Conservation (phyloP, 2,329 filamentous ascomycete species). For the Claviceps sp. region DNA sequence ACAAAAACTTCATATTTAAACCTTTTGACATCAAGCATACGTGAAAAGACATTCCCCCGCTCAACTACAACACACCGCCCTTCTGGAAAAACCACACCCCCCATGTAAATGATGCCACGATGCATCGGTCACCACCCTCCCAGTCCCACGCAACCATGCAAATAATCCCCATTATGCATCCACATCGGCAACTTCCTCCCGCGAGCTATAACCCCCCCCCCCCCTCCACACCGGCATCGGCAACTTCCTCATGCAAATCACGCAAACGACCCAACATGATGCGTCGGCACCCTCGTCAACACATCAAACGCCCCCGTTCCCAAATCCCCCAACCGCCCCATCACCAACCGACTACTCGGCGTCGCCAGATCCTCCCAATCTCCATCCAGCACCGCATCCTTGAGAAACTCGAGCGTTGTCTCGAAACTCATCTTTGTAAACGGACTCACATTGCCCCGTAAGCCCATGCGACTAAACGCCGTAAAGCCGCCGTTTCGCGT, state of each 20-base stretch:
- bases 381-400: constrained; percentile 78
- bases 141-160: no score
- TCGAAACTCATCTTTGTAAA: constrained; percentile 99
- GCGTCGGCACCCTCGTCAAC: constrained; percentile 46
- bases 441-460: constrained; percentile 72
- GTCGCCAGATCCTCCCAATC: constrained; percentile 81
- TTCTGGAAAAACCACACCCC: not conserved
- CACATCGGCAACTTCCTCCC: no score
- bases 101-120: not conserved
- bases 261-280: constrained; percentile 19
- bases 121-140: no score
- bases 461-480: constrained; percentile 82
- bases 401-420: constrained; percentile 87
- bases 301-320: constrained; percentile 92
- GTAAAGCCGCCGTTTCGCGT: constrained; percentile 83
- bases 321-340: constrained; percentile 67
- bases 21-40: no score
- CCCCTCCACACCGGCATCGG: no score
- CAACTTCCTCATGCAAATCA: not conserved
- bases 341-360: constrained; percentile 77
- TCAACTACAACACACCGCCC: no score
- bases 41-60: no score
- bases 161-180: no score
- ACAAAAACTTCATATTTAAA: no score
- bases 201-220: no score